Evolutionary conservation across 805 yeast species (phyloP), one percentile per base, ranked within the genome.

Genomic region (Kurtzmaniella fragi): DNA sequence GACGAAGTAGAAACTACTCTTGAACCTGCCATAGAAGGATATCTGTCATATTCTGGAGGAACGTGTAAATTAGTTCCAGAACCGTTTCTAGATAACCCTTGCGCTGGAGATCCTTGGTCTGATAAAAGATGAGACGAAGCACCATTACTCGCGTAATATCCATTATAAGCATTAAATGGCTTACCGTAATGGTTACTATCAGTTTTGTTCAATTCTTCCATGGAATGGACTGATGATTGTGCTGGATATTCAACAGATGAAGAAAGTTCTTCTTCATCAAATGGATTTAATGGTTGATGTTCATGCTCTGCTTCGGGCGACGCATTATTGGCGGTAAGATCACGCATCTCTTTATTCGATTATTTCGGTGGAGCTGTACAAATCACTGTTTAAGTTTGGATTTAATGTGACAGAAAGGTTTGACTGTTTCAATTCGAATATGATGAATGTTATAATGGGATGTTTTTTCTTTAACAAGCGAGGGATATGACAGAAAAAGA

Each of bases 31-130:
- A 78, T 66, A 17, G 77, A 69, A 4, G 91, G 90, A 51, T 82
- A 83, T 48, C 89, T 67, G 56, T 82, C 87, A 49, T 66, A 82
- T 40, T 75, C 83, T 1, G 77, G 67, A 3, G 86, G 82, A 23
- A 50, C 61, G n/a, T 53, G 61, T 32, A 64, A 52, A 37, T 48
- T 50, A 37, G 40, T 45, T 35, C 39, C 37, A 38, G 28, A 40
- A 43, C 37, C 45, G 16, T 32, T n/a, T 25, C 32, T 10, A 43
- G 45, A 33, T 48, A 44, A 20, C 38, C 38, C 20, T 38, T 42
- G 39, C 46, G 42, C 34, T 39, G 42, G 13, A 34, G 42, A 37
- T 40, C 43, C 34, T 42, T 40, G 46, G 40, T 46, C 46, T 35
- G 50, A 50, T 38, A 69, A 51, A 17, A 69, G 59, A 47, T 66